Conservation (phyloP, 129 eudicot genomes). For the Saposhnikovia divaricata region DNA sequence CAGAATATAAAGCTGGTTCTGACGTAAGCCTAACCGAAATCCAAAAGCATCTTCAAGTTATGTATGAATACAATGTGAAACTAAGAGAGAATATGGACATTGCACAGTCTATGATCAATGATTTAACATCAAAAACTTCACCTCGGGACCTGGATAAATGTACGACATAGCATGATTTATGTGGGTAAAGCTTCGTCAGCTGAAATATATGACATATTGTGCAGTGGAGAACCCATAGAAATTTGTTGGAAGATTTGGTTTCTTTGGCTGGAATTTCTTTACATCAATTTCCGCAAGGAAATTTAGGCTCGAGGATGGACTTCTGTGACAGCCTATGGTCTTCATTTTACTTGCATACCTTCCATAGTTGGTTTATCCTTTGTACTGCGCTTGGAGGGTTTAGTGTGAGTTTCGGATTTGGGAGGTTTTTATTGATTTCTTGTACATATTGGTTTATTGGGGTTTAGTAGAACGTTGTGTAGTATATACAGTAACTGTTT, state of each 20-base stretch:
- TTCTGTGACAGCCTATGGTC: neutral
- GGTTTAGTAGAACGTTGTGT: neutral
- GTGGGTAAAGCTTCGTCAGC: neutral
- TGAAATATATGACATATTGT: neutral
- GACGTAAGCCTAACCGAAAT: constrained; percentile 38
- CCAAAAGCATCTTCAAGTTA: constrained; percentile 38
- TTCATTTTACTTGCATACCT: neutral
- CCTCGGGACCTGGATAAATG: constrained; percentile 15
- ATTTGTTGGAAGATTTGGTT: neutral
- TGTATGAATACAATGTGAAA: constrained; percentile 53
- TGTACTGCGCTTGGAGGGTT: neutral
- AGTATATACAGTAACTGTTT: too few species aligned
- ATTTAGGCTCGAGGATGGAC: constrained; percentile 3
- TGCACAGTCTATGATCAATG: constrained; percentile 46
- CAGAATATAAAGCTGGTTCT: constrained; percentile 39
- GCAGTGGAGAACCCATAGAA: neutral
- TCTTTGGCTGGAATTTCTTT: neutral
- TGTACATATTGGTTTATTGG: neutral
- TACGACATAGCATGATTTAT: neutral
- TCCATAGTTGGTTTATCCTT: neutral
- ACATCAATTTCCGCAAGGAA: neutral
- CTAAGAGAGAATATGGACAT: constrained; percentile 47
- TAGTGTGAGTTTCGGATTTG: neutral
- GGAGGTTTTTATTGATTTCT: neutral
- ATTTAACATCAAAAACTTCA: constrained; percentile 30